Base-by-base conservation (phyloP, 805 yeast genomes). In the Myxozyma nipponensis region DNA sequence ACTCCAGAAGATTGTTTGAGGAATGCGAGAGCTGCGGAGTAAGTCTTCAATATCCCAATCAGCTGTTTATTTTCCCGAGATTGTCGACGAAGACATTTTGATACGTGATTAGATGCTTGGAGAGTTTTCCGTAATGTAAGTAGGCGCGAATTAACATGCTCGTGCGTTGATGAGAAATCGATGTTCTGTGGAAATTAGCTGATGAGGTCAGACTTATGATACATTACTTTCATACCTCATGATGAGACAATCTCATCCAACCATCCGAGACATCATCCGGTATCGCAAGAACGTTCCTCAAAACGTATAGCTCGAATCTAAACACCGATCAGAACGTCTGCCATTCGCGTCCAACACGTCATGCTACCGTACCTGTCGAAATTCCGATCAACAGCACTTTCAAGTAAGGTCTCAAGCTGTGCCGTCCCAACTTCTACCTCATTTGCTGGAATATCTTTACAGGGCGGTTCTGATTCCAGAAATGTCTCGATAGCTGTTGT, bases 401-500 rank as follows among this genome's bases (percentile, higher is more conserved):
- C 95, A 48, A 90, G 62, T 22, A 86, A 66, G 0, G 89, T 79
- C 61, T 89, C 96, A 38, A 89, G 68, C 62, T 83, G 81, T 0
- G 88, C 93, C 0, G 91, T 82, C 0, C 96, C 96, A n/a, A 77
- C 61, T 54, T 77, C 79, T 1, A 88, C 80, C 40, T 52, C 56
- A 15, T 50, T 58, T n/a, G 22, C 50, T 7, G 58, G 53, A 21
- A 52, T 45, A 28, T 50, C 37, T 13, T 35, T 63, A 43, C 62
- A 62, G 50, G 65, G 66, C 49, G 69, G 68, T 37, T 74, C 62
- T 37, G 72, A 70, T 9, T 56, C 60, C 23, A 90, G 68, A 57
- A 82, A 83, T 26, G 74, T 74, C 64, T 86, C 95, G 69, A 90
- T 76, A 1, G 87, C 95, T 42, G 77, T 78, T 0, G 90, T 82